Evolutionary conservation across 805 yeast species (phyloP), one percentile per base, ranked within the genome.

Genomic region (Clavispora vitiphila): DNA sequence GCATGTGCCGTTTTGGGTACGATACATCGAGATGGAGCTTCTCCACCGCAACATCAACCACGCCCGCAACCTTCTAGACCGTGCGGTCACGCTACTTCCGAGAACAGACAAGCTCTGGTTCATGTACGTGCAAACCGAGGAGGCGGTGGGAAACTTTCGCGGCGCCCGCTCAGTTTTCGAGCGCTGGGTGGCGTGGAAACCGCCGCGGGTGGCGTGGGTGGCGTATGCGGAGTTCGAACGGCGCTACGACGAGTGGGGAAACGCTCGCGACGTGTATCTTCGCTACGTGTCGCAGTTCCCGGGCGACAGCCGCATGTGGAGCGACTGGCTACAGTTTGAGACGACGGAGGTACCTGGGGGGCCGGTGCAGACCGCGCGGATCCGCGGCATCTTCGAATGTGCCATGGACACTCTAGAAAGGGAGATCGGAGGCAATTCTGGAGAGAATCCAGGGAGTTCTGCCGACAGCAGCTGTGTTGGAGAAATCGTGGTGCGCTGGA

Each of bases 31-130:
- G 54, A 60, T 80, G 29, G 98, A 93, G 64, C 64, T 90, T 34
- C 76, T 81, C 46, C 70, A 74, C 29, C 76, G 79, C 47, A 87
- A 83, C 51, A 72, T 88, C 41, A 88, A 87, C 54, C 97, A 90
- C 64, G 97, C 97, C 0, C 67, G 96, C 50, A 90, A 91, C 56
- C 53, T 93, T 21, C 65, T 91, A 23, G 89, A 88, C 39, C 67
- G 97, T 34, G 95, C 88, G 0, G 80, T 85, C 0, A 74, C 80
- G 2, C 60, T 78, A 0, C 65, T 90, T 20, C 98, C 98, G 0
- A 69, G 86, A 20, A 80, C 83, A 4, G 90, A 84, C 53, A 90
- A 90, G 58, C 64, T 91, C 16, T 91, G 98, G 97, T 86, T 77
- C 56, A 73, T 80, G 45, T 89, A 87, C 55, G 81, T 86, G 7